Evolutionary conservation across 192 early-diverging fungal species (phyloP), one percentile per base, ranked within the genome.

Genomic region (Coemansia sp.): DNA sequence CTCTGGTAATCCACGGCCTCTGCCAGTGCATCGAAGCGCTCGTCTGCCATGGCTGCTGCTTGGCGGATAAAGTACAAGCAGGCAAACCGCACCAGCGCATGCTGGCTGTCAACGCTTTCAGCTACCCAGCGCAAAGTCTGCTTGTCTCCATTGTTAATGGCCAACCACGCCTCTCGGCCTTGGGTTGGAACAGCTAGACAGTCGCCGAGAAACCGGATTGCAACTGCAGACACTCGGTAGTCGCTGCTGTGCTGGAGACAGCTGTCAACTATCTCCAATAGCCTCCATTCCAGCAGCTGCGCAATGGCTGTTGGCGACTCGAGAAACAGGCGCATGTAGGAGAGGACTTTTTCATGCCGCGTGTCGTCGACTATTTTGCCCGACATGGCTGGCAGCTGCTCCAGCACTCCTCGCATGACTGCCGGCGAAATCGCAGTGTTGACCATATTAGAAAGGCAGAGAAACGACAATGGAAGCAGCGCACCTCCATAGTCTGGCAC

Each of bases 351-450:
- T 72, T 93, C 91, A 71, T 93, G 87, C 15, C 89, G 75, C 3
- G 91, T 89, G 51, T 90, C 91, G 67, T 93, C 91, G 11, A 91
- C 87, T 53, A 93, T 91, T 22, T 86, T 79, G 29, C 74, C 83
- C 5, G 90, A 90, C 89, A 91, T 91, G 12, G 42, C 66, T 11
- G 89, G 88, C 62, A 93, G 59, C 35, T 84, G 86, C 32, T 70
- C 66, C n/a, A 91, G 71, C 42, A 91, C 81, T 25, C 72, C 75
- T 4, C 24, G 74, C 80, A 83, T 77, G 10, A 51, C 65, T 62
- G 17, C 66, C 35, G 64, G 56, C 27, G 68, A 74, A 42, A 83
- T 77, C 5, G 71, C 51, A 2, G 70, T 83, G 45, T 83, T 83
- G 1, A 67, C 46, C 76, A 77, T 77, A 12, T 0, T 12, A 9